Conservation (phyloP, 352 stramenopile genomes). For the Phytophthora citrophthora region DNA sequence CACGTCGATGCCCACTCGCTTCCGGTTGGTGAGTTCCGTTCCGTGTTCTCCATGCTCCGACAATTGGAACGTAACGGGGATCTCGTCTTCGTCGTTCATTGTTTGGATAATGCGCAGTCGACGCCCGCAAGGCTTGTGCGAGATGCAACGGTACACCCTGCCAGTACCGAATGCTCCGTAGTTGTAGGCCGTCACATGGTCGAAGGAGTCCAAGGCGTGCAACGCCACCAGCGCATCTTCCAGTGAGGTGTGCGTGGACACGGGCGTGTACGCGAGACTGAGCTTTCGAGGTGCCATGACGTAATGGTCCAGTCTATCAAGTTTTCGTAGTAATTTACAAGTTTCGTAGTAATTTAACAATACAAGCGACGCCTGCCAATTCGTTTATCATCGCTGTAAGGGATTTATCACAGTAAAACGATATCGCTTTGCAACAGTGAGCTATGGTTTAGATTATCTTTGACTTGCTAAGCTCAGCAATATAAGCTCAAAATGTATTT, state of each 20-base stretch:
- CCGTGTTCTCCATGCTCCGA: constrained; percentile 14
- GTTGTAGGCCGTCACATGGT: constrained; percentile 33
- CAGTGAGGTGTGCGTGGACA: constrained; percentile 31
- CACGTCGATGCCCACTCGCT: constrained; percentile 20
- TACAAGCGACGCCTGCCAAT: too few species aligned
- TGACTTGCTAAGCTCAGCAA: too few species aligned
- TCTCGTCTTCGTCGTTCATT: constrained; percentile 26
- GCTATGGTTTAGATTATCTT: too few species aligned
- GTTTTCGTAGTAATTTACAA: too few species aligned
- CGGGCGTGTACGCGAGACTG: constrained; percentile 2
- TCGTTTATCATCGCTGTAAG: too few species aligned
- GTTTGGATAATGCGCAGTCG: constrained; percentile 24
- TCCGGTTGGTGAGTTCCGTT: constrained; percentile 13
- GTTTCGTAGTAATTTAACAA: too few species aligned
- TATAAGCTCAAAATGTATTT: too few species aligned
- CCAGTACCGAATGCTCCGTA: constrained; percentile 20
- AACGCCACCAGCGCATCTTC: constrained; percentile 22
- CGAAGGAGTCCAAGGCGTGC: constrained; percentile 21
- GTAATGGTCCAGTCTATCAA: too few species aligned
- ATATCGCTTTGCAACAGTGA: too few species aligned
- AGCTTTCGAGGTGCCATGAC: constrained; percentile 9
- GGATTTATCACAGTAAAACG: too few species aligned
- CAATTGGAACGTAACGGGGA: constrained; percentile 31
- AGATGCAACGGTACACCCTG: constrained; percentile 34
- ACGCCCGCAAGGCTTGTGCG: constrained; percentile 20